Base-by-base conservation (phyloP, 352 stramenopile genomes). In the Phytophthora fragariaefolia region DNA sequence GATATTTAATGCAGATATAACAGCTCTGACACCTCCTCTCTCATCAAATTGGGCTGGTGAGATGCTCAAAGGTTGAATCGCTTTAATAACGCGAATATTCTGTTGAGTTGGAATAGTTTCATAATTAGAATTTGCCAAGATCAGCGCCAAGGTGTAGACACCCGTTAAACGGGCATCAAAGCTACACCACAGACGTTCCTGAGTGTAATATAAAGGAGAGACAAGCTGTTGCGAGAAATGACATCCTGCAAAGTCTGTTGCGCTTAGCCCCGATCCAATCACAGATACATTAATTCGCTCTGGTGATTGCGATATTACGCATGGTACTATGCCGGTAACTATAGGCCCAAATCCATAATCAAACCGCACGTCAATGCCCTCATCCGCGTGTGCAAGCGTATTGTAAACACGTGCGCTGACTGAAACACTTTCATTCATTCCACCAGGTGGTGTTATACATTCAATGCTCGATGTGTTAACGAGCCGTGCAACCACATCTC, bases 21-120 rank as follows among this genome's bases (percentile, higher is more conserved):
- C 38, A 20, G 76, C 32, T 20, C 76, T 64, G 0, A 46, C 58
- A 38, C 83, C 83, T 22, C 83, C 83, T 13, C 61, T 54, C 20
- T 92, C 79, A 50, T 86, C 78, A 53, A 92, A 80, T 9, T 59
- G 34, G 22, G 24, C 15, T 27, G 78, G 76, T 9, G 60, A 59
- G 13, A 74, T 58, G 8, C 43, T 22, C 9, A 68, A 30, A 6
- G 68, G 73, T 6, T 68, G 45, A 28, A 74, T 68, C 2, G 64
- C 47, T 53, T 46, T 59, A n/a, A 84, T 71, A 8, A 87, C 65
- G 6, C 28, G 67, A 58, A 87, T 48, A 3, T 27, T 71, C 28
- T 74, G 58, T 22, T 66, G 55, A 2, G 69, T 79, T 8, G 28
- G 30, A 30, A 87, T 51, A 4, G 15, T n/a, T 27, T 46, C 23